A percentile compares a stretch with the other conserved stretches of the same genome.
Evolutionary conservation across 331 rosid genomes (phyloP).

Genomic region (Dryas integrifolia): DNA sequence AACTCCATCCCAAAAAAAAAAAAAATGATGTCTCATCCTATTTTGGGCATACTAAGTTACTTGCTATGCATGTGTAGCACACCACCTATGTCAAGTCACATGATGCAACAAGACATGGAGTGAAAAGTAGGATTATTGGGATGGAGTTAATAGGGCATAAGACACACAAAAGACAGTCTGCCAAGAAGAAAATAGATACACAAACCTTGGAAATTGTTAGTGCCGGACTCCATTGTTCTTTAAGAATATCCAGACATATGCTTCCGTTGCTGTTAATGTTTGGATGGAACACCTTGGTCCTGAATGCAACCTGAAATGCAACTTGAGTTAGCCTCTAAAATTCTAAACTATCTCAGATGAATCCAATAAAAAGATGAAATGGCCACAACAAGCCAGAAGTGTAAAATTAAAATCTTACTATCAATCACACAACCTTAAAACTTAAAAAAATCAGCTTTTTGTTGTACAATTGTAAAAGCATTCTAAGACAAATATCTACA

Average conservation of each 20-base stretch:
- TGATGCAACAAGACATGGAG: not conserved
- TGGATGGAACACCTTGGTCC: constrained; percentile 95
- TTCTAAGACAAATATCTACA: not conserved
- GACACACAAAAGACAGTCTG: not conserved
- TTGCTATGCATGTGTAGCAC: not conserved
- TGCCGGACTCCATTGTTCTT: constrained; percentile 97
- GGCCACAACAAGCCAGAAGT: not conserved
- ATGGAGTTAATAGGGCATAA: not conserved
- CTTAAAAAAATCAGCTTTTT: not conserved
- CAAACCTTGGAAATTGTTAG: constrained; percentile 79
- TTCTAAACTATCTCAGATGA: not conserved
- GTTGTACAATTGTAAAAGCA: not conserved
- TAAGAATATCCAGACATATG: constrained; percentile 89
- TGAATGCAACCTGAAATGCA: constrained; percentile 74
- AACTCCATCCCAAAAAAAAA: not conserved
- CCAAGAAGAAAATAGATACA: not conserved
- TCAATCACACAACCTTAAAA: not conserved
- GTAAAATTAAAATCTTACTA: not conserved
- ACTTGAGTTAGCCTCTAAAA: constrained; percentile 5
- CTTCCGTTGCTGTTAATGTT: constrained; percentile 84
- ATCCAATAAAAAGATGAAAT: not conserved
- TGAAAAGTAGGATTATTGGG: not conserved
- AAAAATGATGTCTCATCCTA: not conserved
- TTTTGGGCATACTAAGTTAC: not conserved
- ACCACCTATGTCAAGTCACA: not conserved